A percentile compares a stretch with the other conserved stretches of the same genome.
Conservation (phyloP, 129 eudicot genomes). For the Pseudognaphalium luteoalbum region DNA sequence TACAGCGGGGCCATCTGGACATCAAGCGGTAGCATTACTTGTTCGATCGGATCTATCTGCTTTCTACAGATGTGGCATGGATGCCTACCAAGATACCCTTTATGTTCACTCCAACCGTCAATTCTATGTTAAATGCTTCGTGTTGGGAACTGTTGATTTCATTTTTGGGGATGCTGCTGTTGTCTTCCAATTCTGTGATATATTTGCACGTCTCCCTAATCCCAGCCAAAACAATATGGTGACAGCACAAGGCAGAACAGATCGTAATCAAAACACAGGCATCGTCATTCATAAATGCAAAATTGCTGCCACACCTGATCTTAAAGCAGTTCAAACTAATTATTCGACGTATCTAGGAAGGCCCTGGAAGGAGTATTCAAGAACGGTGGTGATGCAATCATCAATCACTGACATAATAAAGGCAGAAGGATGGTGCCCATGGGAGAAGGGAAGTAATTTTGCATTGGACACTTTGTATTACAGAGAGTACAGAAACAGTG, state of each 20-base stretch:
- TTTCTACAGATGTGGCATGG: slow-evolving; percentile 54
- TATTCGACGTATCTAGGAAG: slow-evolving; percentile 49
- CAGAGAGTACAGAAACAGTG: slow-evolving; percentile 51
- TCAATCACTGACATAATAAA: slow-evolving; percentile 49
- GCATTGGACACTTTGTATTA: slow-evolving; percentile 45
- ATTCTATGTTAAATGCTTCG: slow-evolving; percentile 49
- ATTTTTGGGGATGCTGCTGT: slow-evolving; percentile 53
- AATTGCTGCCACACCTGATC: slow-evolving; percentile 40
- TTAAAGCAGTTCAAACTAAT: slow-evolving; percentile 29
- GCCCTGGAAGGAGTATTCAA: slow-evolving; percentile 55
- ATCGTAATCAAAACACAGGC: slow-evolving; percentile 37
- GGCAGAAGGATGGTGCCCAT: slow-evolving; percentile 61
- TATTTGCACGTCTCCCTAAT: slow-evolving; percentile 44
- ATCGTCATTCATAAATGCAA: slow-evolving; percentile 54
- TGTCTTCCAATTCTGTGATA: slow-evolving; percentile 46
- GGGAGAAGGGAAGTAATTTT: slow-evolving; percentile 38
- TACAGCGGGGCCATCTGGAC: slow-evolving; percentile 59
- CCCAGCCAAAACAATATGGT: slow-evolving; percentile 50
- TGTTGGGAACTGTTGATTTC: slow-evolving; percentile 70
- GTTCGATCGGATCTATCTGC: slow-evolving; percentile 50
- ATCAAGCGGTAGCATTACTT: slow-evolving; percentile 71
- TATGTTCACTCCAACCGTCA: slow-evolving; percentile 53
- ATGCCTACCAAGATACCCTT: slow-evolving; percentile 61
- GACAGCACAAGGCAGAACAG: slow-evolving; percentile 56
- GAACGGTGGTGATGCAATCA: slow-evolving; percentile 54